Evolutionary conservation across 345 rosid species (phyloP), one percentile per base, ranked within the genome.

Genomic region (Arabis hirsuta): DNA sequence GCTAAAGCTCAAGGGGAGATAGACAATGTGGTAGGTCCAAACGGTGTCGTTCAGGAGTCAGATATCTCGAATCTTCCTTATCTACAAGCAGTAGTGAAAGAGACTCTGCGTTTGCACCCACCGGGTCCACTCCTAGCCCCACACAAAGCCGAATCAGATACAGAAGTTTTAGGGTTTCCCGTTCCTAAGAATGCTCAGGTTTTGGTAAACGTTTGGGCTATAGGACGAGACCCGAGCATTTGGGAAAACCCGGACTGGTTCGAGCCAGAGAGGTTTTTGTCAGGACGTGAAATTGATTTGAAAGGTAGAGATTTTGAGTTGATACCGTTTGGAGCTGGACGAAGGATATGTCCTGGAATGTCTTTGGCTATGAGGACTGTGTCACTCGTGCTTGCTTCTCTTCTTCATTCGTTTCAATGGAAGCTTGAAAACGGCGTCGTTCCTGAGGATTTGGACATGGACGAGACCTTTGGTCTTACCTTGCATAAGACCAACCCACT

Each of bases 1-100:
- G 43, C 42, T 43, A 81, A 80, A 63, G 90, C 73, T 44, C 80
- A 86, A 74, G 77, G 69, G 9, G 94, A 88, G 76, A 83, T 86
- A 1, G 46, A 64, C 69, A 43, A 8, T n/a, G 77, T 82, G 3
- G 69, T 54, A 9, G 76, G 55, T 2, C 70, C 61, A 64, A 64
- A 55, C 51, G 32, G 56, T 12, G 12, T 6, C 31, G 43, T 73
- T 64, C 32, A 12, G 5, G 77, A 73, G 39, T 36, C 38, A 46
- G 57, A 0, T 47, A 55, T 38, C 53, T 64, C 48, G 8, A 12
- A 36, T 0, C 47, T 73, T 7, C 65, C 77, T 3, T 72, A 63
- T 11, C 2, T 72, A 54, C 69, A 72, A 54, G 76, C 76, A 4
- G 8, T 72, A 13, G 62, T 72, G n/a, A 54, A 20, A 31, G 76